Conservation (phyloP, 495 filamentous ascomycete species). For the Clohesyomyces aquaticus region DNA sequence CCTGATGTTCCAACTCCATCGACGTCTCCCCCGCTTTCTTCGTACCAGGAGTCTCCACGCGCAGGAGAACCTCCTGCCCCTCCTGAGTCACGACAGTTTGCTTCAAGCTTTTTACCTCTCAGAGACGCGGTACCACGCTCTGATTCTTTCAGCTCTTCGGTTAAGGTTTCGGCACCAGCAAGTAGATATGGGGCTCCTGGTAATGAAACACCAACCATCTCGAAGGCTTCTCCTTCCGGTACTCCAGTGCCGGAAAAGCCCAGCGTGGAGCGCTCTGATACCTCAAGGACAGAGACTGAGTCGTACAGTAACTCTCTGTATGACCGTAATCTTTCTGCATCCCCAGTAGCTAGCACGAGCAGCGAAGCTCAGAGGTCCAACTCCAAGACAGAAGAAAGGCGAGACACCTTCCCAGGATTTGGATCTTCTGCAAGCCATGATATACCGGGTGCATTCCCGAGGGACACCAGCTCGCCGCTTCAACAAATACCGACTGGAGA, state of each 20-base stretch:
- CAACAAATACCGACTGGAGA: conserved; percentile 58
- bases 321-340: conserved; percentile 37
- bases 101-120: conserved; percentile 71
- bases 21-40: conserved; percentile 60
- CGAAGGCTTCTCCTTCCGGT: conserved; percentile 44
- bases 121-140: conserved; percentile 55
- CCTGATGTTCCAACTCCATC: conserved; percentile 61
- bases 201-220: conserved; percentile 62
- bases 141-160: conserved; percentile 75
- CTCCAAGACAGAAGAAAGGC: conserved; percentile 40
- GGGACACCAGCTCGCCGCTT: conserved; percentile 51
- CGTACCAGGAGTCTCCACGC: conserved; percentile 58
- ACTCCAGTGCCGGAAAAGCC: conserved; percentile 54
- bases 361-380: conserved; percentile 41
- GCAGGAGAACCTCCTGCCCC: conserved; percentile 60
- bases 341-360: conserved; percentile 41
- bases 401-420: conserved; percentile 43
- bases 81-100: conserved; percentile 71
- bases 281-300: conserved; percentile 39
- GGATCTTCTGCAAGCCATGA: conserved; percentile 42
- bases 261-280: conserved; percentile 45
- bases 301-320: conserved; percentile 28
- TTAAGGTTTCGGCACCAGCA: conserved; percentile 77
- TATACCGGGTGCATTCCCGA: conserved; percentile 64
- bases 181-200: conserved; percentile 68